Evolutionary conservation across 306 rosid species (phyloP).

Genomic region (Urtica urens): DNA sequence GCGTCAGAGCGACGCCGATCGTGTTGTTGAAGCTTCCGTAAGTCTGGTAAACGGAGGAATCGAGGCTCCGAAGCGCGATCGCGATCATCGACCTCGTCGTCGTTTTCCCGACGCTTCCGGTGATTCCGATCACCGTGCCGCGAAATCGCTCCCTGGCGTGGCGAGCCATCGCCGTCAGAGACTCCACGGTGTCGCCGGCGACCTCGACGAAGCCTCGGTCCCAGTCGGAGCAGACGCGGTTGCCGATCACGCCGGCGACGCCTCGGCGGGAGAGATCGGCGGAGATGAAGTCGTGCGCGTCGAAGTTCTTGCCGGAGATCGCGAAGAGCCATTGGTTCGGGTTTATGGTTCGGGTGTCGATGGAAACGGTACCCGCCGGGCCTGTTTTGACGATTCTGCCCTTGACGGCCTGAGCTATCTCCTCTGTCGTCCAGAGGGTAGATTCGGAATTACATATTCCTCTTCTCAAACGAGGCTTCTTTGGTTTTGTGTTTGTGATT

Average conservation of each 20-base stretch:
- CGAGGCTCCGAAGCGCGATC: constrained; percentile 13
- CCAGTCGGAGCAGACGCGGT: constrained; percentile 14
- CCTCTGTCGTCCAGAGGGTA: constrained; percentile 18
- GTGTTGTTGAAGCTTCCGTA: constrained; percentile 21
- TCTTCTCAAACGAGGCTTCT: not conserved
- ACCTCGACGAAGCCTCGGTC: constrained; percentile 18
- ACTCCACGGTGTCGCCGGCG: constrained; percentile 2
- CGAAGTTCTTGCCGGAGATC: constrained; percentile 19
- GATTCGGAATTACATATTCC: constrained; percentile 2
- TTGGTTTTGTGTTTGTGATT: constrained; percentile 1
- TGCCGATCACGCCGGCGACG: constrained; percentile 20
- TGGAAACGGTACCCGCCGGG: constrained; percentile 25
- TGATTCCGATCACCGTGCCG: constrained; percentile 19
- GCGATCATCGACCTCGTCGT: constrained; percentile 21
- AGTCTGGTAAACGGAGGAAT: constrained; percentile 12
- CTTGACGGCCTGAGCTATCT: constrained; percentile 23
- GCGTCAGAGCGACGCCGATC: constrained; percentile 24
- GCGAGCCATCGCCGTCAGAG: constrained; percentile 17
- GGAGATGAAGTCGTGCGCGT: constrained; percentile 22
- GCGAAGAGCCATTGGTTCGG: constrained; percentile 30
- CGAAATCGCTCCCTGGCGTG: constrained; percentile 16
- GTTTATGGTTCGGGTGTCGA: constrained; percentile 19
- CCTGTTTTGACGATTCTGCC: constrained; percentile 22
- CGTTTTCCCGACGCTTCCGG: constrained; percentile 24
- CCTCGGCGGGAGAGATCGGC: constrained; percentile 14